phyloP scores from a whole-genome alignment of 805 yeast genomes.

The Pichia pseudocactophila region DNA sequence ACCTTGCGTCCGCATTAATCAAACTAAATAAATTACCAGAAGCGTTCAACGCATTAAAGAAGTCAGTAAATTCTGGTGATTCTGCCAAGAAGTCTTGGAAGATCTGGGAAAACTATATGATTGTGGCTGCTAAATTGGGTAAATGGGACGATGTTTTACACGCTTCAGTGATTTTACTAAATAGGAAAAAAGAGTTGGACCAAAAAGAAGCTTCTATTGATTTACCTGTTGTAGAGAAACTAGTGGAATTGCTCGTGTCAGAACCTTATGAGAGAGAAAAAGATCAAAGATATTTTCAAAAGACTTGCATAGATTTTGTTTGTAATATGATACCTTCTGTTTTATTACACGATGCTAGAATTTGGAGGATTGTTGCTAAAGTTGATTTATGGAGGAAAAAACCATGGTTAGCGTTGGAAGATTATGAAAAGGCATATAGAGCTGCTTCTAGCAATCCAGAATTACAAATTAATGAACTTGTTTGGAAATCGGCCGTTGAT shows the following conservation, averaged over 20 bases:
- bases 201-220: slow-evolving; percentile 61
- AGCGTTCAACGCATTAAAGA: slow-evolving; percentile 77
- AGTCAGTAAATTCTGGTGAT: slow-evolving; percentile 64
- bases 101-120: slow-evolving; percentile 79
- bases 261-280: slow-evolving; percentile 35
- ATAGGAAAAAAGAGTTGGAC: slow-evolving; percentile 42
- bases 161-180: slow-evolving; percentile 60
- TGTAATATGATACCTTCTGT: slow-evolving; percentile 60
- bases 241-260: slow-evolving; percentile 57
- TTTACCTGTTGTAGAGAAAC: slow-evolving; percentile 61
- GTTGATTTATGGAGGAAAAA: slow-evolving; percentile 80
- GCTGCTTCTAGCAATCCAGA: slow-evolving; percentile 59
- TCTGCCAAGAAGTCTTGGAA: slow-evolving; percentile 71
- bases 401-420: slow-evolving; percentile 83
- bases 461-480: slow-evolving; percentile 46
- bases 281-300: slow-evolving; percentile 50
- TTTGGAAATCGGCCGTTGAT: slow-evolving; percentile 75
- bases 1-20: slow-evolving; percentile 73
- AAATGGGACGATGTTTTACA: slow-evolving; percentile 83
- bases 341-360: slow-evolving; percentile 54
- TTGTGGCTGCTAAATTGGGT: slow-evolving; percentile 71
- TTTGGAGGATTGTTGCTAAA: slow-evolving; percentile 78
- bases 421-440: slow-evolving; percentile 80
- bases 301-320: slow-evolving; percentile 60
- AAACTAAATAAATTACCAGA: slow-evolving; percentile 57